Evolutionary conservation across 805 yeast genomes (phyloP).

Genomic region (Torulaspora quercuum): DNA sequence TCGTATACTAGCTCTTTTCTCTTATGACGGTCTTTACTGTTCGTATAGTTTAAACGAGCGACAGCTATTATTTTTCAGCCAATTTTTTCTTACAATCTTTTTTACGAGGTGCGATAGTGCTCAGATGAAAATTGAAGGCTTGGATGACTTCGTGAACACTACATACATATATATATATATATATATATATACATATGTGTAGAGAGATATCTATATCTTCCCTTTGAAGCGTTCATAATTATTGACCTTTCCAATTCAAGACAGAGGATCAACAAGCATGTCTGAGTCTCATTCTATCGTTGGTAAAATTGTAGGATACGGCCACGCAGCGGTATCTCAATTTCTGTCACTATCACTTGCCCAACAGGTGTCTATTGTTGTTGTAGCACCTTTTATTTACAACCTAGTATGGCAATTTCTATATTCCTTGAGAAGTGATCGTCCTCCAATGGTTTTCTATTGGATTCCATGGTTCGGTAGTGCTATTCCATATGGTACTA

Average conservation of each 20-base stretch:
- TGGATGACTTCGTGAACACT: too few relatives aligned
- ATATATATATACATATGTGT: too few relatives aligned
- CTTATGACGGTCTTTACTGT: too few relatives aligned
- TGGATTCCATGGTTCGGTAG: slow-evolving; percentile 96
- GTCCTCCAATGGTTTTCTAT: slow-evolving; percentile 87
- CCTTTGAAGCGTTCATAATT: too few relatives aligned
- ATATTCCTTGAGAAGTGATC: slow-evolving; percentile 69
- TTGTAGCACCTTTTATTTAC: slow-evolving; percentile 56
- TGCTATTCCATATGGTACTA: slow-evolving; percentile 84
- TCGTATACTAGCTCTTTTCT: too few relatives aligned
- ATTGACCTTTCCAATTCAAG: too few relatives aligned
- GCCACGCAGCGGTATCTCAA: slow-evolving; percentile 19
- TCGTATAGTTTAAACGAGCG: slow-evolving; percentile 3
- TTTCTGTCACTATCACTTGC: slow-evolving; percentile 37
- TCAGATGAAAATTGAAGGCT: too few relatives aligned
- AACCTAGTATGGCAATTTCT: slow-evolving; percentile 62
- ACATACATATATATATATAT: too few relatives aligned
- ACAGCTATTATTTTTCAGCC: not conserved
- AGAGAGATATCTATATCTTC: too few relatives aligned
- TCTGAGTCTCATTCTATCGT: slow-evolving; percentile 22
- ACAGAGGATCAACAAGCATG: too few relatives aligned
- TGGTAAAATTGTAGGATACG: slow-evolving; percentile 18
- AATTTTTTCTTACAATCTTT: too few relatives aligned
- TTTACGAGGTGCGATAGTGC: too few relatives aligned
- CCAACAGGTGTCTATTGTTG: slow-evolving; percentile 37